Percentiles rank a stretch among this genome's conserved stretches.
These are phyloP conservation scores for Pestalotiopsis sp. DNA, from an alignment of 2,329 filamentous ascomycete genomes.

Conservation along the genomic window DNA sequence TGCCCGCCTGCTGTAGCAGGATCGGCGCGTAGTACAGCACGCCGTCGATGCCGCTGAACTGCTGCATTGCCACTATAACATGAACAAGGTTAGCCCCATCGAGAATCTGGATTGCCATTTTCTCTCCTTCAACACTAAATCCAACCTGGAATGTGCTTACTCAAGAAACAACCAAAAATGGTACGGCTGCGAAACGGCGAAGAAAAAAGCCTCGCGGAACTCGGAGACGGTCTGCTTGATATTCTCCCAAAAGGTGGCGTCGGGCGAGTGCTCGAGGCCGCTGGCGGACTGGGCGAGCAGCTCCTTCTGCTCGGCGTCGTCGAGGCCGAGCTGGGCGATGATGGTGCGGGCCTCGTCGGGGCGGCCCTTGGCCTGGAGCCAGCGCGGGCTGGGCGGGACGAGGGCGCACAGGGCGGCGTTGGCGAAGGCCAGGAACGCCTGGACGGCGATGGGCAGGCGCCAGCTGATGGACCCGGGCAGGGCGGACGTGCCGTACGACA, in stretches of 20 bases:
- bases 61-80: conserved; percentile 53
- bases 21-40: conserved; percentile 65
- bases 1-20: conserved; percentile 62
- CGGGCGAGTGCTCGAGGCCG: conserved; percentile 26
- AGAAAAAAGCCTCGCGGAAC: conserved; percentile 36
- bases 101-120: too few relatives aligned
- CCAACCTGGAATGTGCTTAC: not conserved
- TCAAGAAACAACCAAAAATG: conserved; percentile 52
- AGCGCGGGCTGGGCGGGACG: conserved; percentile 57
- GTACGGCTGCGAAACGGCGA: conserved; percentile 46
- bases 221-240: conserved; percentile 31
- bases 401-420: conserved; percentile 28
- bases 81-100: conserved; percentile 33
- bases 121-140: too few relatives aligned
- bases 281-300: conserved; percentile 27
- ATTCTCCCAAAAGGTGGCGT: conserved; percentile 31
- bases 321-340: conserved; percentile 44
- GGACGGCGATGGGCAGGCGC: conserved; percentile 54
- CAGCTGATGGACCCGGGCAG: conserved; percentile 48
- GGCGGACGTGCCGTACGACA: conserved; percentile 59
- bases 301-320: conserved; percentile 46
- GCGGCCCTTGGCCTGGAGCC: conserved; percentile 50
- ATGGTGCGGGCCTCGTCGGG: conserved; percentile 45
- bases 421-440: conserved; percentile 36
- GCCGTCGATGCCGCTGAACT: conserved; percentile 64